Evolutionary conservation across 305 asterid genomes (phyloP).

Genomic region (Solanum aculeatissimum): DNA sequence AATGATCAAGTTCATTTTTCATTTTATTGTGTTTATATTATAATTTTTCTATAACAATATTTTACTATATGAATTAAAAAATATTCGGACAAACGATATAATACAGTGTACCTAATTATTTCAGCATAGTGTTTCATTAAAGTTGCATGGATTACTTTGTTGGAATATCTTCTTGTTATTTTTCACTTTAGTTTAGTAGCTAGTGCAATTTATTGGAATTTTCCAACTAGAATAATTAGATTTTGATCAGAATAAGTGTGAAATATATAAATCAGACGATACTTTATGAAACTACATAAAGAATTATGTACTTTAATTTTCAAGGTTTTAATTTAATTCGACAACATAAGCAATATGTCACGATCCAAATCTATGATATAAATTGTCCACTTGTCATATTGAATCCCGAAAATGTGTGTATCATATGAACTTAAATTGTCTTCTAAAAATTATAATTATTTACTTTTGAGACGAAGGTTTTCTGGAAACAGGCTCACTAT

Average conservation of each 20-base stretch:
- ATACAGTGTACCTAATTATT: neutral
- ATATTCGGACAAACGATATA: neutral
- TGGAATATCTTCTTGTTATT: constrained; percentile 3
- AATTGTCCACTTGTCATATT: too few species aligned
- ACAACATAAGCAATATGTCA: neutral
- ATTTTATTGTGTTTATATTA: neutral
- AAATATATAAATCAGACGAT: neutral
- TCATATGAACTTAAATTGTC: too few species aligned
- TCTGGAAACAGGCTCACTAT: too few species aligned
- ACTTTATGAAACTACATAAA: neutral
- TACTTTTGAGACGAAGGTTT: too few species aligned
- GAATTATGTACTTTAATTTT: neutral
- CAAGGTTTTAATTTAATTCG: neutral
- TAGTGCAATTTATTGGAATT: neutral
- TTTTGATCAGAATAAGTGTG: neutral
- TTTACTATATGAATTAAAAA: neutral
- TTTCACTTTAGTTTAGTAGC: neutral
- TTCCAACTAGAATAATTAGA: neutral
- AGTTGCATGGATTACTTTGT: neutral
- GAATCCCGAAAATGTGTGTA: too few species aligned
- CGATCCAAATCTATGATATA: neutral
- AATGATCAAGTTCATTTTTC: neutral
- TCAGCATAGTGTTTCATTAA: neutral
- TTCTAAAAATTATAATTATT: too few species aligned
- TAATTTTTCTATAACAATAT: neutral